phyloP scores from a whole-genome alignment of 2,329 filamentous ascomycete species.

The Venturia carpophila region DNA sequence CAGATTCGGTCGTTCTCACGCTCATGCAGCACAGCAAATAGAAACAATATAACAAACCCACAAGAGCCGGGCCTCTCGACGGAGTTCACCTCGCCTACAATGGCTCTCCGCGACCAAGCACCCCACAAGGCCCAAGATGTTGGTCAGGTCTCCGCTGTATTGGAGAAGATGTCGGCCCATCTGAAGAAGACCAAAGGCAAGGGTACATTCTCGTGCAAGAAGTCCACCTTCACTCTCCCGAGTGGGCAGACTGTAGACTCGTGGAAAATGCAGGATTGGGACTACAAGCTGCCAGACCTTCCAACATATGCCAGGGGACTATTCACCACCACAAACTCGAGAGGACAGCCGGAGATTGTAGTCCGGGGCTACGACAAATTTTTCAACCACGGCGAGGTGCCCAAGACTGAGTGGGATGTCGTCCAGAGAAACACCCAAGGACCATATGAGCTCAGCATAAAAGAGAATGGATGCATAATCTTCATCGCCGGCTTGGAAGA shows the following conservation, averaged over 20 bases:
- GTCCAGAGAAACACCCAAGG: conserved; percentile 69
- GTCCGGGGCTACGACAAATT: conserved; percentile 97
- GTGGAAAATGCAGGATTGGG: conserved; percentile 91
- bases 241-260: conserved; percentile 68
- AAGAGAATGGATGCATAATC: conserved; percentile 99
- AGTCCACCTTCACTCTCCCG: conserved; percentile 65
- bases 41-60: not conserved
- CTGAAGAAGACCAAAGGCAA: conserved; percentile 40
- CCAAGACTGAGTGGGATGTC: conserved; percentile 72
- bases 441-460: conserved; percentile 91
- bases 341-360: conserved; percentile 66
- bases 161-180: conserved; percentile 56
- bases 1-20: not conserved
- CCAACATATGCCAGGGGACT: conserved; percentile 90
- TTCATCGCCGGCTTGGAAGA: conserved; percentile 91
- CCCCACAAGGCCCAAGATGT: conserved; percentile 64
- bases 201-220: conserved; percentile 64
- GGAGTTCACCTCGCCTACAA: conserved; percentile 24
- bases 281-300: conserved; percentile 80
- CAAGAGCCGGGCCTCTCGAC: not conserved
- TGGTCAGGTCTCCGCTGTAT: conserved; percentile 57
- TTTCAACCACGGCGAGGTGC: conserved; percentile 84
- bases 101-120: conserved; percentile 46
- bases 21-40: not conserved
- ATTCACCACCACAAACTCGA: conserved; percentile 69